Conservation (phyloP, 768 basidiomycete species). For the Tricholoma flavovirens region DNA sequence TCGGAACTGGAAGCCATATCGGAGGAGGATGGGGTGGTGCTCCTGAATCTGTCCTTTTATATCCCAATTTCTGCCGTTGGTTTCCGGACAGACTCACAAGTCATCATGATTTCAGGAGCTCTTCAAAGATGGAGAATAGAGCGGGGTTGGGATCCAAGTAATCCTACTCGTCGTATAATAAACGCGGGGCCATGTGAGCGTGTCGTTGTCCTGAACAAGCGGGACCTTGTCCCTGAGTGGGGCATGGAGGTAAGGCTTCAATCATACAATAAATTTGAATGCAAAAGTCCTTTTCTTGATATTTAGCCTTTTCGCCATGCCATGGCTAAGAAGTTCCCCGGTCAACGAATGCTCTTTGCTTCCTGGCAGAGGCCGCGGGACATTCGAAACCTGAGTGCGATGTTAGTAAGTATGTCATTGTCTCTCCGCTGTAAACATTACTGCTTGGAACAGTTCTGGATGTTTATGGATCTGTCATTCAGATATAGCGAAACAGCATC, state of each 20-base stretch:
- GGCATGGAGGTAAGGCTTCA: conserved; percentile 67
- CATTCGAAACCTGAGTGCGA: conserved; percentile 55
- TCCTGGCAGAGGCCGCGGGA: conserved; percentile 66
- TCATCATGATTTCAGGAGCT: conserved; percentile 39
- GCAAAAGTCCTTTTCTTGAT: conserved; percentile 9
- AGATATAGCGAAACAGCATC: conserved; percentile 69
- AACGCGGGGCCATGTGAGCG: conserved; percentile 61
- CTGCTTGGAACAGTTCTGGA: neutral
- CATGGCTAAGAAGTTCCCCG: conserved; percentile 66
- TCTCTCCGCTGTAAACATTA: conserved; percentile 11
- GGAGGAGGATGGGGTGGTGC: neutral
- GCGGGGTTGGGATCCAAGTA: conserved; percentile 50
- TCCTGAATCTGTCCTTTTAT: neutral
- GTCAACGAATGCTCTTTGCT: conserved; percentile 63
- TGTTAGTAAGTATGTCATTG: conserved; percentile 66
- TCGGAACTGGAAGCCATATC: conserved; percentile 4
- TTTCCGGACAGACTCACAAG: too few relatives aligned
- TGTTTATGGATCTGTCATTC: conserved; percentile 6
- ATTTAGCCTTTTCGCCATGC: conserved; percentile 66
- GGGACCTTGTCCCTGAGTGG: conserved; percentile 85
- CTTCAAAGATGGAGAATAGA: conserved; percentile 65
- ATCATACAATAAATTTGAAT: neutral
- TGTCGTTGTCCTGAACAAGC: conserved; percentile 88
- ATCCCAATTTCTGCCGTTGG: neutral
- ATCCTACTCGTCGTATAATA: conserved; percentile 33